Percentiles rank a stretch among this genome's conserved stretches.
Conservation (phyloP, 495 filamentous ascomycete genomes). For the Cercophora newfieldiana region DNA sequence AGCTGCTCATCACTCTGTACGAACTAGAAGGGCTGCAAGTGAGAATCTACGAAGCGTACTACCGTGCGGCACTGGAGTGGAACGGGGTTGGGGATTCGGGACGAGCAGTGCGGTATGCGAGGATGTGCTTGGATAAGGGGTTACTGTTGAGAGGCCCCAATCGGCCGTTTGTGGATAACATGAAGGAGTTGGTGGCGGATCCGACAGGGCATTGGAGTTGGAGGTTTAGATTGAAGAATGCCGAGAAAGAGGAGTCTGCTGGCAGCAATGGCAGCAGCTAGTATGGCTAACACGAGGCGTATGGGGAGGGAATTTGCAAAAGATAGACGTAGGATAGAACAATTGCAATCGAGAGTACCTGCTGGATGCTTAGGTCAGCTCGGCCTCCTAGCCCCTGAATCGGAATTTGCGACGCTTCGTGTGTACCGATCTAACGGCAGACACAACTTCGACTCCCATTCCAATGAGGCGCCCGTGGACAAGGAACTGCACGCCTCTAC, state of each 20-base stretch:
- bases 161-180: slow-evolving; percentile 34
- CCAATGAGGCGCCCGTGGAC: too few relatives aligned
- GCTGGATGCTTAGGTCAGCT: too few relatives aligned
- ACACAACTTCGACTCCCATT: too few relatives aligned
- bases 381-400: too few relatives aligned
- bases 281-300: too few relatives aligned
- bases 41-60: slow-evolving; percentile 38
- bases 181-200: slow-evolving; percentile 30
- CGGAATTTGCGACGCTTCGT: too few relatives aligned
- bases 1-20: slow-evolving; percentile 35
- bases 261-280: too few relatives aligned
- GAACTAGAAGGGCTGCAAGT: slow-evolving; percentile 35
- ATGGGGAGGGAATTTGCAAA: too few relatives aligned
- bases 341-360: too few relatives aligned
- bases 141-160: slow-evolving; percentile 30
- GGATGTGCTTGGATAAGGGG: slow-evolving; percentile 29
- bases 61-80: slow-evolving; percentile 38
- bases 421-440: too few relatives aligned
- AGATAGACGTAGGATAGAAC: too few relatives aligned
- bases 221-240: slow-evolving; percentile 29
- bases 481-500: too few relatives aligned
- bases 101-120: slow-evolving; percentile 30
- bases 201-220: slow-evolving; percentile 34
- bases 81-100: slow-evolving; percentile 35
- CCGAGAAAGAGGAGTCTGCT: not conserved